Conservation (phyloP, 352 stramenopile species). For the Thalassiosira allenii region DNA sequence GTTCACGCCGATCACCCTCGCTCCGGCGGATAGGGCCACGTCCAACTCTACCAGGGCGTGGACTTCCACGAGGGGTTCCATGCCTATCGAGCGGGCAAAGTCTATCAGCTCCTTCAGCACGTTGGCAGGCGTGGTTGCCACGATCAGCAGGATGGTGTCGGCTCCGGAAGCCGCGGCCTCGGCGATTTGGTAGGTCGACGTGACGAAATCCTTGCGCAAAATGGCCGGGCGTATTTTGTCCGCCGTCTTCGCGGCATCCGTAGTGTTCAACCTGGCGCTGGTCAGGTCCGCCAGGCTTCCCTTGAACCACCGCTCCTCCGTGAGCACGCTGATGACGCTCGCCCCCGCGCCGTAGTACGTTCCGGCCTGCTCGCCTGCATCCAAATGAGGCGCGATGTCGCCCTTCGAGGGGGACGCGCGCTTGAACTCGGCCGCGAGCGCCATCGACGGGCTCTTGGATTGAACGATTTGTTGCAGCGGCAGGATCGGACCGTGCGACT, state of each 20-base stretch:
- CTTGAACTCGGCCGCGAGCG: constrained; percentile 98
- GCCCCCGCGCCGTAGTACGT: constrained; percentile 93
- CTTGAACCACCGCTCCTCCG: constrained; percentile 98
- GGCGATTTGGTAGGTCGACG: constrained; percentile 94
- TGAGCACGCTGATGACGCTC: constrained; percentile 97
- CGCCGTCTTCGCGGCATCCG: constrained; percentile 3
- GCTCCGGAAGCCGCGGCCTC: constrained; percentile 94
- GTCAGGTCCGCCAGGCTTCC: constrained; percentile 90
- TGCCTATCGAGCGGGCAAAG: constrained; percentile 90
- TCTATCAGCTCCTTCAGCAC: constrained; percentile 87
- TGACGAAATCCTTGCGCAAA: constrained; percentile 95
- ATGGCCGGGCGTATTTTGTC: constrained; percentile 77
- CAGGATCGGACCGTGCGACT: constrained; percentile 87
- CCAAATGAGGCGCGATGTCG: constrained; percentile 88
- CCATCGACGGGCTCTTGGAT: constrained; percentile 81
- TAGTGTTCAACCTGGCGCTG: constrained; percentile 59
- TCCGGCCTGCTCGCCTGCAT: constrained; percentile 89
- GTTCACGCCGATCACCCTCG: constrained; percentile 97
- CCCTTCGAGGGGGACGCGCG: constrained; percentile 97
- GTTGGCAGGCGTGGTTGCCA: constrained; percentile 87
- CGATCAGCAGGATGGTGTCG: constrained; percentile 98
- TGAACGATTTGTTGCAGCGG: constrained; percentile 90
- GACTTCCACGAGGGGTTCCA: constrained; percentile 98
- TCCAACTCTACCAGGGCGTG: constrained; percentile 95
- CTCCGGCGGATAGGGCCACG: constrained; percentile 91